Evolutionary conservation across 306 rosid genomes (phyloP).

Genomic region (Alnus rubra): DNA sequence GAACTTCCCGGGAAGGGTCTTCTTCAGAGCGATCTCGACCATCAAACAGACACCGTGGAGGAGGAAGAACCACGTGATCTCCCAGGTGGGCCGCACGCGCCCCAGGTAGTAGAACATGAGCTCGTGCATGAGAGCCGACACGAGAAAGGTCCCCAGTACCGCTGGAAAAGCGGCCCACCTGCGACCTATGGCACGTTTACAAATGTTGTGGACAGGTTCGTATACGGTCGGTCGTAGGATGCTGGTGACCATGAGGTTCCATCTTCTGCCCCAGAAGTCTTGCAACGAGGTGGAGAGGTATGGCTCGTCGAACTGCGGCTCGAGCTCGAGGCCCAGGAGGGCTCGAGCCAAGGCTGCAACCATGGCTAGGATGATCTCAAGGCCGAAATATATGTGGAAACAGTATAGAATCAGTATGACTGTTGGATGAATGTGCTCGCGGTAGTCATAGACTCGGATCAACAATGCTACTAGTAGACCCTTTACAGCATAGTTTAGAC

Average conservation of each 20-base stretch:
- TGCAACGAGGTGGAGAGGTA: conserved; percentile 41
- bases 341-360: conserved; percentile 29
- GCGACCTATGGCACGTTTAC: conserved; percentile 4
- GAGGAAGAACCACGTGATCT: conserved; percentile 38
- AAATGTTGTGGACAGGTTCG: conserved; percentile 24
- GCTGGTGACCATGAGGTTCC: conserved; percentile 41
- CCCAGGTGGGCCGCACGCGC: conserved; percentile 44
- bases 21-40: conserved; percentile 30
- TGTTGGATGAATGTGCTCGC: conserved; percentile 15
- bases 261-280: conserved; percentile 49
- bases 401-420: conserved; percentile 25
- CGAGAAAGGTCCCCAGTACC: conserved; percentile 29
- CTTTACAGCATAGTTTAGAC: conserved; percentile 20
- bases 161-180: conserved; percentile 34
- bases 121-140: conserved; percentile 51
- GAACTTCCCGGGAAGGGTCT: not conserved
- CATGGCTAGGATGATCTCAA: conserved; percentile 34
- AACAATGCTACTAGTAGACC: conserved; percentile 21
- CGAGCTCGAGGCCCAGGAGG: conserved; percentile 33
- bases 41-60: conserved; percentile 41
- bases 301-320: conserved; percentile 45
- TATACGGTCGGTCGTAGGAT: conserved; percentile 44
- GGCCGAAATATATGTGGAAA: conserved; percentile 30
- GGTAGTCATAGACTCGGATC: conserved; percentile 18
- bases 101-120: conserved; percentile 44